Percentiles rank a stretch among this genome's conserved stretches.
Evolutionary conservation across 208 protist genomes (phyloP).

Genomic region (Leishmania braziliensis): DNA sequence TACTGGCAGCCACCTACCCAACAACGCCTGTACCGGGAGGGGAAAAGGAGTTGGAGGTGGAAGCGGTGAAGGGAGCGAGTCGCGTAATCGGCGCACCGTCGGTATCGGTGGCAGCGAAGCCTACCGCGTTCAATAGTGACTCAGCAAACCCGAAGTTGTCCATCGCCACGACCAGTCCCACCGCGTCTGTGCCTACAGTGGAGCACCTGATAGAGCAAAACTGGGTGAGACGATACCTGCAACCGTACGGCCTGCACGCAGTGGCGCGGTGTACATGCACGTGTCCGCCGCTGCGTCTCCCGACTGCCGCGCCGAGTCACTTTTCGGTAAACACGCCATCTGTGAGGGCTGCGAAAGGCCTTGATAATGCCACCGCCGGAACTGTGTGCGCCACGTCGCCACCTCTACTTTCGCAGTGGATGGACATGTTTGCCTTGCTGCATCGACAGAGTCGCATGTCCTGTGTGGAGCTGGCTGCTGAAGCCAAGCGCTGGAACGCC

Average conservation of each 20-base stretch:
- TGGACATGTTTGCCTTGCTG: conserved; percentile 41
- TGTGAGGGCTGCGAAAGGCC: neutral
- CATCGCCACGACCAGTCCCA: neutral
- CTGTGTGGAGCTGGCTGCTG: conserved; percentile 13
- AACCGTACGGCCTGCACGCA: conserved; percentile 32
- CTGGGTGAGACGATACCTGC: conserved; percentile 17
- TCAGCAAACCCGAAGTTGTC: neutral
- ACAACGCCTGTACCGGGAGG: neutral
- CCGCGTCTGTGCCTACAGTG: neutral
- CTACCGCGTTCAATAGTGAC: neutral
- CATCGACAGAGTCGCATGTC: conserved; percentile 40
- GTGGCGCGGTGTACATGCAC: conserved; percentile 21
- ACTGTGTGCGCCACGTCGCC: too few species aligned
- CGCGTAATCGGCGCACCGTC: neutral
- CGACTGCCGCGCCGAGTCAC: neutral
- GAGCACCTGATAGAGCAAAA: conserved; percentile 18
- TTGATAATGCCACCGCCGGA: neutral
- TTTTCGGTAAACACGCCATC: neutral
- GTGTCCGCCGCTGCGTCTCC: conserved; percentile 6
- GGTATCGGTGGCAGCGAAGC: neutral
- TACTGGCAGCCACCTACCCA: conserved; percentile 25
- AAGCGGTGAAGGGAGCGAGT: neutral
- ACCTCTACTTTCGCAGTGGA: conserved; percentile 23
- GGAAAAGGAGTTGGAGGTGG: conserved; percentile 11
- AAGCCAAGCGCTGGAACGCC: conserved; percentile 13